These are phyloP conservation scores for Eucommia ulmoides DNA, from an alignment of 257 asterid genomes.

Conservation along the genomic window DNA sequence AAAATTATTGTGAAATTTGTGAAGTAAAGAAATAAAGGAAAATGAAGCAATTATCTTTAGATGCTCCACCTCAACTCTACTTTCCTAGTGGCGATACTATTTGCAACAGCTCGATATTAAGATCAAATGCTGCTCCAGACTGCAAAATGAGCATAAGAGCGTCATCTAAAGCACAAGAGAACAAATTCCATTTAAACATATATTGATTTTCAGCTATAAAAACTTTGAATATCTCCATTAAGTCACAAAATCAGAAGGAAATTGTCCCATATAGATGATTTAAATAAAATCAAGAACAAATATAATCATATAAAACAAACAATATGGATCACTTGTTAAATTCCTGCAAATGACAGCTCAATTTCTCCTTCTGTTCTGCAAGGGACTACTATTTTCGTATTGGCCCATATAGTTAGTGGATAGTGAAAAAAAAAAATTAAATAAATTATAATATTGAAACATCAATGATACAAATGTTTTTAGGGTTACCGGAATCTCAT, in stretches of 20 bases:
- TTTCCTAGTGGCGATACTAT: slow-evolving; percentile 37
- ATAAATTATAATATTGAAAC: neutral
- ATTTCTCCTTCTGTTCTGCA: no score
- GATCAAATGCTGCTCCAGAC: slow-evolving; percentile 75
- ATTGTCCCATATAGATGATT: neutral
- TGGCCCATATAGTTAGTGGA: neutral
- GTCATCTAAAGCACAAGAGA: neutral
- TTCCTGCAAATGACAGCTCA: no score
- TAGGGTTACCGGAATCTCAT: slow-evolving; percentile 75
- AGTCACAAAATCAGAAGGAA: neutral
- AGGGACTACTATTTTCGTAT: neutral
- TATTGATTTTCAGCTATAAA: neutral
- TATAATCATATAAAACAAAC: neutral
- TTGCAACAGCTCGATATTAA: slow-evolving; percentile 80
- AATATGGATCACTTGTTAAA: neutral
- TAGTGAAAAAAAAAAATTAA: neutral
- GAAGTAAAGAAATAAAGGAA: no score
- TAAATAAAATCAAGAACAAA: neutral
- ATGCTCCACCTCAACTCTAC: no score
- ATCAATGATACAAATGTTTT: neutral
- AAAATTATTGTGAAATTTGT: no score
- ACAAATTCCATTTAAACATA: neutral
- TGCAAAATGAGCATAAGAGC: slow-evolving; percentile 26
- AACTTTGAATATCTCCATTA: neutral
- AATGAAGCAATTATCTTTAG: no score